phyloP scores from a whole-genome alignment of 2,329 filamentous ascomycete genomes.

The Paradendryphiella salina region DNA sequence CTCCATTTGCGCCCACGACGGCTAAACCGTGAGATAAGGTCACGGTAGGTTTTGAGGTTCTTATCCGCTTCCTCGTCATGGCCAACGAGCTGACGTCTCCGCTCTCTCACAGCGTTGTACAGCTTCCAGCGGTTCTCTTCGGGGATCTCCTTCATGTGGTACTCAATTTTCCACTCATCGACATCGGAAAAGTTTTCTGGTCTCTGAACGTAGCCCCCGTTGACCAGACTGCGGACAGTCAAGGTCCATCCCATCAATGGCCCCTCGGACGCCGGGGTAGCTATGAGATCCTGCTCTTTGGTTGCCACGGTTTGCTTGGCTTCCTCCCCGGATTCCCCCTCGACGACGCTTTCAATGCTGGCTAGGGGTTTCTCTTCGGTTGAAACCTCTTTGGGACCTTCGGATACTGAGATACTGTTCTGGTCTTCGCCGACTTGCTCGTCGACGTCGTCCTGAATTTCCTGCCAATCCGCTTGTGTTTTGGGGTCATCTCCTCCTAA shows the following conservation, averaged over 20 bases:
- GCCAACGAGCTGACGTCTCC: conserved; percentile 55
- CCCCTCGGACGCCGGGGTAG: conserved; percentile 9
- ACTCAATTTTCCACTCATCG: conserved; percentile 75
- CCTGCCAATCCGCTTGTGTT: conserved; percentile 39
- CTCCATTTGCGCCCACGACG: conserved; percentile 63
- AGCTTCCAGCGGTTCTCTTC: conserved; percentile 18
- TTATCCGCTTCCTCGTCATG: conserved; percentile 49
- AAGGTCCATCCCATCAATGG: conserved; percentile 70
- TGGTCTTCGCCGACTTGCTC: conserved; percentile 38
- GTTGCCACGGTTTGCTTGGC: not conserved
- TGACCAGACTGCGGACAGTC: conserved; percentile 71
- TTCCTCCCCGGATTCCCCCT: not conserved
- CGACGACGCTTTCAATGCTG: not conserved
- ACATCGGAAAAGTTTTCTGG: conserved; percentile 54
- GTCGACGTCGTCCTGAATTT: conserved; percentile 39
- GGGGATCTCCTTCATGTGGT: conserved; percentile 66
- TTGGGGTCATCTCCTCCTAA: conserved; percentile 33
- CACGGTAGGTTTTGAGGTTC: conserved; percentile 50
- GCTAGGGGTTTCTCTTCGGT: conserved; percentile 1
- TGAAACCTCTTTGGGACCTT: conserved; percentile 16
- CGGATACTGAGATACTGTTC: conserved; percentile 7
- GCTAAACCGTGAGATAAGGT: conserved; percentile 53
- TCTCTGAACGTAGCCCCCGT: conserved; percentile 65
- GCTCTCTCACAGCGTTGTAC: conserved; percentile 52
- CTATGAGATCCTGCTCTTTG: not conserved